Conservation (phyloP, 1,139 yeast species). For the Meyerozyma guilliermondii region DNA sequence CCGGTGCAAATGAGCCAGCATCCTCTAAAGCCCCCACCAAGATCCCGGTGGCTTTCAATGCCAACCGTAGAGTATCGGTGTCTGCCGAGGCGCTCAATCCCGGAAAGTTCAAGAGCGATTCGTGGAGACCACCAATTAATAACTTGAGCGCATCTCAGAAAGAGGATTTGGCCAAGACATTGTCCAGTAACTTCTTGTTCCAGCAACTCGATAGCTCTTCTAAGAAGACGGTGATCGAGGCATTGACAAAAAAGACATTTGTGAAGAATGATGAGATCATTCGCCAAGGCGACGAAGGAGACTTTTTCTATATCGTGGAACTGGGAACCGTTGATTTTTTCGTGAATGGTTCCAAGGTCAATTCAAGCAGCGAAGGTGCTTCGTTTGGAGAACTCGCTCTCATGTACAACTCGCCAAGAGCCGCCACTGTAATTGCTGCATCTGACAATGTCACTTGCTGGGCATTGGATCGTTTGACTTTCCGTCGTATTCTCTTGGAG, state of each 20-base stretch:
- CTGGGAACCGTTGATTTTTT: slow-evolving; percentile 76
- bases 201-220: slow-evolving; percentile 71
- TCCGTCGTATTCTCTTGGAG: slow-evolving; percentile 85
- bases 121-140: slow-evolving; percentile 72
- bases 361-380: slow-evolving; percentile 75
- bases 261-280: slow-evolving; percentile 64
- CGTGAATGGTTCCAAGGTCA: slow-evolving; percentile 70
- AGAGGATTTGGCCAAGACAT: slow-evolving; percentile 61
- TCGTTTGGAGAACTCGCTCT: slow-evolving; percentile 95
- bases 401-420: slow-evolving; percentile 97
- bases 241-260: slow-evolving; percentile 69
- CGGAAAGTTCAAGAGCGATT: slow-evolving; percentile 49
- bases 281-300: slow-evolving; percentile 95
- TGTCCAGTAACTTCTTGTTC: slow-evolving; percentile 79
- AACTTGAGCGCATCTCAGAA: slow-evolving; percentile 63
- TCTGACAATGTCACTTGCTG: slow-evolving; percentile 63
- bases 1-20: slow-evolving; percentile 10
- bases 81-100: slow-evolving; percentile 74
- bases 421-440: slow-evolving; percentile 85
- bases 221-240: slow-evolving; percentile 71
- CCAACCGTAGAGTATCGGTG: slow-evolving; percentile 81
- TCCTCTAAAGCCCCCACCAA: slow-evolving; percentile 15
- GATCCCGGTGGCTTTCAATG: slow-evolving; percentile 61
- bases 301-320: slow-evolving; percentile 86
- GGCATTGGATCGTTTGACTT: slow-evolving; percentile 88